Evolutionary conservation across 2,329 filamentous ascomycete genomes (phyloP), one percentile per base, ranked within the genome.

Genomic region (Colletotrichum sansevieriae): DNA sequence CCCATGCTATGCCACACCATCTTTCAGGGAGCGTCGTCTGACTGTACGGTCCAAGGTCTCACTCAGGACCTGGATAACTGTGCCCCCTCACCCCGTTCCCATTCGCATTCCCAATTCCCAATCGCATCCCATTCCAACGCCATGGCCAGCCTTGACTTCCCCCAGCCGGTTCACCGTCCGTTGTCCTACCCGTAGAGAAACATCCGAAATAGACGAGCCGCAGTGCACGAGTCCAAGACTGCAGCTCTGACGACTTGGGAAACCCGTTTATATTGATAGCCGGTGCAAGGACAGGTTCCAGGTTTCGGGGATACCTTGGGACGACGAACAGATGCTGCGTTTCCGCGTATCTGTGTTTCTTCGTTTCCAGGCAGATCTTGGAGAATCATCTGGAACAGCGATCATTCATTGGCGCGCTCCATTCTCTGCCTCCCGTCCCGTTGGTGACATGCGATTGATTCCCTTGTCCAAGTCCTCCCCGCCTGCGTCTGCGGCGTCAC

Each of bases 361-460:
- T n/a, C 29, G n/a, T n/a, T 18, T 25, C 22, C 8, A 5, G n/a
- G 37, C 54, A 22, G 56, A 41, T 35, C 56, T 39, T n/a, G 25
- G 49, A 51, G 63, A 69, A 69, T 35, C 63, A 22, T 69, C 66
- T 69, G 66, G 66, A 69, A 69, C 59, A 41, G 52, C 57, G 29
- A 62, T 41, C 39, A 49, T 46, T 25, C 52, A 20, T 41, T 37
- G 22, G 13, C 37, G 29, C 56, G 52, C 52, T 18, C 59, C 60
- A 58, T 47, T n/a, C 46, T 64, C 18, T 57, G 13, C n/a, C 20
- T 46, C 37, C 58, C 37, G 52, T 25, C 22, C 63, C 44, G 57
- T 39, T 25, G 41, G 25, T 41, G 22, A n/a, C 25, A 33, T 52
- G 49, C 33, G 15, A 52, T 18, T 47, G 44, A 47, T 8, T 43